Evolutionary conservation across 345 rosid species (phyloP).

Genomic region (Eucalyptus erythrocorys): DNA sequence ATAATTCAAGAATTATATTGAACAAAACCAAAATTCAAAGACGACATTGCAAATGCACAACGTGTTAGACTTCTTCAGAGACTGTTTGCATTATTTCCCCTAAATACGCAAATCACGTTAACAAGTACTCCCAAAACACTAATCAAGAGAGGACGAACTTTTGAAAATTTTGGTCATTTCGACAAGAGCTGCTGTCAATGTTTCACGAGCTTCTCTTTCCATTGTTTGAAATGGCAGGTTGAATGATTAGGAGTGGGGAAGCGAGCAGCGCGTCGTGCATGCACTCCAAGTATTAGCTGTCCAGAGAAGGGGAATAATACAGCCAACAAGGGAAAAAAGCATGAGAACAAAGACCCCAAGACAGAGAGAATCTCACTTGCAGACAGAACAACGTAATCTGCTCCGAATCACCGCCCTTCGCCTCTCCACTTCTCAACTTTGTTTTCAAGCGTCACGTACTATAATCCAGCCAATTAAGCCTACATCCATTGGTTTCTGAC

Average conservation of each 20-base stretch:
- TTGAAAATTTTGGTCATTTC: background rate
- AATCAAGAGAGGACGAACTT: background rate
- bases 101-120: background rate
- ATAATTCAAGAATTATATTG: background rate
- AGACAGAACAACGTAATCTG: background rate
- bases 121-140: background rate
- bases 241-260: background rate
- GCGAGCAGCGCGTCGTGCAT: background rate
- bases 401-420: background rate
- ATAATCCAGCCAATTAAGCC: background rate
- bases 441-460: background rate
- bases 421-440: background rate
- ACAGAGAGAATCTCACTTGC: background rate
- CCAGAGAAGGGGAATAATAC: background rate
- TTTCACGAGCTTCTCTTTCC: background rate
- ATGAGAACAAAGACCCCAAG: background rate
- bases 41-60: background rate
- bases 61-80: rapidly evolving
- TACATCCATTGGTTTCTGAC: background rate
- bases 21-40: background rate
- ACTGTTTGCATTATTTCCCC: rapidly evolving
- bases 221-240: background rate
- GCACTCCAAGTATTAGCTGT: background rate
- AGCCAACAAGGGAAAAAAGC: background rate
- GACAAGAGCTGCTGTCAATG: background rate